Percentiles rank a stretch among this genome's conserved stretches.
phyloP scores from a whole-genome alignment of 1,284 basidiomycete species.

The Trichosporon ovoides region DNA sequence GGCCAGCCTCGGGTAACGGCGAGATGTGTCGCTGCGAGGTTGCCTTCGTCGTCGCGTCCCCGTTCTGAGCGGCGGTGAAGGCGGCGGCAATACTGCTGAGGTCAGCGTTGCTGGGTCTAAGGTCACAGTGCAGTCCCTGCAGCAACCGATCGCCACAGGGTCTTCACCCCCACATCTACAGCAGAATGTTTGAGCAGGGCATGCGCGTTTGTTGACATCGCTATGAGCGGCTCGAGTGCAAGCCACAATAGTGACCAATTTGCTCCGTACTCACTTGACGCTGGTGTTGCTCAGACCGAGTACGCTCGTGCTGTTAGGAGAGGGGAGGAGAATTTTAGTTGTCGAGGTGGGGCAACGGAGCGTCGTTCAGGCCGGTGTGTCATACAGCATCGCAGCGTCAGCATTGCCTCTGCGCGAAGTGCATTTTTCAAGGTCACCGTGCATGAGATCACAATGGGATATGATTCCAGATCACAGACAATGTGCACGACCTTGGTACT shows the following conservation, averaged over 20 bases:
- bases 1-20: not conserved
- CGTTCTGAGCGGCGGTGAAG: slow-evolving; percentile 3
- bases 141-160: no score
- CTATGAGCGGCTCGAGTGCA: not conserved
- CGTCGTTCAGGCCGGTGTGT: no score
- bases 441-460: not conserved
- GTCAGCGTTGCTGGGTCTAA: no score
- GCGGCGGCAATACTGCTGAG: slow-evolving; percentile 5
- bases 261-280: slow-evolving; percentile 35
- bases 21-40: not conserved
- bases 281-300: slow-evolving; percentile 30
- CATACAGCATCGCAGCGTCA: not conserved
- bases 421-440: not conserved
- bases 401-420: not conserved
- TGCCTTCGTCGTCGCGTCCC: not conserved
- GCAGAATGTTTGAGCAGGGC: no score
- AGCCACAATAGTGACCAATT: not conserved
- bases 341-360: not conserved
- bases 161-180: no score
- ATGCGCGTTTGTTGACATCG: no score
- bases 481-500: not conserved
- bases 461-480: not conserved
- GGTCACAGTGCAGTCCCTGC: no score
- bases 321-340: not conserved
- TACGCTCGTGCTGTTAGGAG: not conserved